A percentile compares a stretch with the other conserved stretches of the same genome.
Conservation (phyloP, 208 protist species). For the Borovskyia barvae region DNA sequence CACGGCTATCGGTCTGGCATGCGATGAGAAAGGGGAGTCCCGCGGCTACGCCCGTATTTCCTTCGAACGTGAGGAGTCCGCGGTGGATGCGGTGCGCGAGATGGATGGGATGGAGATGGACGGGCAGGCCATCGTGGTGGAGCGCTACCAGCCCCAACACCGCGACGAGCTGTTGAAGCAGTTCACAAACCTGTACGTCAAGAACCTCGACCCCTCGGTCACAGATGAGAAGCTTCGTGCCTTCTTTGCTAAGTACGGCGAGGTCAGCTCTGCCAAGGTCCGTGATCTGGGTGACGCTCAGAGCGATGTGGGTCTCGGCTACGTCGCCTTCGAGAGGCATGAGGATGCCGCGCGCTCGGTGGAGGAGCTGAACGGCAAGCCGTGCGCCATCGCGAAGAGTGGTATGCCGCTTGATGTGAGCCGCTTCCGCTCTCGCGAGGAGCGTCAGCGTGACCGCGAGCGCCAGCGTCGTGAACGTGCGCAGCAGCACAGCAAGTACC, state of each 20-base stretch:
- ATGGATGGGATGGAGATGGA: constrained; percentile 85
- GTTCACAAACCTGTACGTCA: constrained; percentile 99
- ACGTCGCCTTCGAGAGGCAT: constrained; percentile 95
- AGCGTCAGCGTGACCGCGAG: constrained; percentile 91
- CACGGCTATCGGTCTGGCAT: constrained; percentile 86
- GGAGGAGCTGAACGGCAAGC: constrained; percentile 85
- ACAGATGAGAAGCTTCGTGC: constrained; percentile 93
- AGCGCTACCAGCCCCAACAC: constrained; percentile 95
- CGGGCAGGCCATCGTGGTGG: constrained; percentile 93
- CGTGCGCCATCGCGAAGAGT: constrained; percentile 76
- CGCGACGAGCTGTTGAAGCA: constrained; percentile 92
- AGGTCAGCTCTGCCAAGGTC: constrained; percentile 96
- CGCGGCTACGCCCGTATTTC: constrained; percentile 97
- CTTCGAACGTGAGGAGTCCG: constrained; percentile 94
- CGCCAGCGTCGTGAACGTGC: constrained; percentile 89
- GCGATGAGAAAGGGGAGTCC: constrained; percentile 89
- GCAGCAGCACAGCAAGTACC: constrained; percentile 91
- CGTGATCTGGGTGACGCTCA: constrained; percentile 87
- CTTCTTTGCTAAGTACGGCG: constrained; percentile 94
- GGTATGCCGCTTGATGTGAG: constrained; percentile 93
- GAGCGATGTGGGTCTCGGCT: constrained; percentile 94
- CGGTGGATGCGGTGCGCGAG: constrained; percentile 89
- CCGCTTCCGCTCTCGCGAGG: constrained; percentile 95
- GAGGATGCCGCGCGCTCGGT: constrained; percentile 91
- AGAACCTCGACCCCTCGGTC: constrained; percentile 97